Conservation (phyloP, 1,139 yeast species). For the Suhomyces chickasaworum region DNA sequence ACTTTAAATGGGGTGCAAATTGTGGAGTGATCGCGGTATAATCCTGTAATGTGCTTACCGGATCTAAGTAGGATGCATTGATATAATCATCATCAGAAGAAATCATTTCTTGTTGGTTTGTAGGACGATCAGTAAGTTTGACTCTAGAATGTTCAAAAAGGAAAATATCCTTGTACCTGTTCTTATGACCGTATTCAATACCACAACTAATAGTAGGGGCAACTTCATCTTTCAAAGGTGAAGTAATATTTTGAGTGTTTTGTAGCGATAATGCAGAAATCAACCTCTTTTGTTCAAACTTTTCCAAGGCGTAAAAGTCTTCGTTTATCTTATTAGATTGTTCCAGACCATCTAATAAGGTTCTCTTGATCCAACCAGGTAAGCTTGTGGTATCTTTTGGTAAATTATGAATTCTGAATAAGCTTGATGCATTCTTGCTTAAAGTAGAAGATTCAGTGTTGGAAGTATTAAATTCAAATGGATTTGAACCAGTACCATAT, state of each 20-base stretch:
- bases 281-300: slow-evolving; percentile 34
- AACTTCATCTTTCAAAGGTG: slow-evolving; percentile 18
- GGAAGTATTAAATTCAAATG: slow-evolving; percentile 19
- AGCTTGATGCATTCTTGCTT: slow-evolving; percentile 20
- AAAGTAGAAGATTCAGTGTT: slow-evolving; percentile 13
- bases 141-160: slow-evolving; percentile 86
- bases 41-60: slow-evolving; percentile 21
- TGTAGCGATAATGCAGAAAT: slow-evolving; percentile 31
- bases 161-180: slow-evolving; percentile 77
- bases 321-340: slow-evolving; percentile 30
- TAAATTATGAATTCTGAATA: slow-evolving; percentile 20
- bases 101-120: neutral
- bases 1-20: slow-evolving; percentile 32
- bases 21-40: slow-evolving; percentile 14
- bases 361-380: slow-evolving; percentile 37
- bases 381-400: slow-evolving; percentile 20
- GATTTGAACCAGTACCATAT: slow-evolving; percentile 22
- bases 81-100: slow-evolving; percentile 32
- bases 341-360: slow-evolving; percentile 27
- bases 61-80: slow-evolving; percentile 32
- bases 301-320: slow-evolving; percentile 31
- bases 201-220: slow-evolving; percentile 49
- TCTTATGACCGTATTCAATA: slow-evolving; percentile 72
- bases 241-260: slow-evolving; percentile 9
- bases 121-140: slow-evolving; percentile 30